These are phyloP conservation scores for Galium porrigens DNA, from an alignment of 305 asterid species.

Conservation along the genomic window DNA sequence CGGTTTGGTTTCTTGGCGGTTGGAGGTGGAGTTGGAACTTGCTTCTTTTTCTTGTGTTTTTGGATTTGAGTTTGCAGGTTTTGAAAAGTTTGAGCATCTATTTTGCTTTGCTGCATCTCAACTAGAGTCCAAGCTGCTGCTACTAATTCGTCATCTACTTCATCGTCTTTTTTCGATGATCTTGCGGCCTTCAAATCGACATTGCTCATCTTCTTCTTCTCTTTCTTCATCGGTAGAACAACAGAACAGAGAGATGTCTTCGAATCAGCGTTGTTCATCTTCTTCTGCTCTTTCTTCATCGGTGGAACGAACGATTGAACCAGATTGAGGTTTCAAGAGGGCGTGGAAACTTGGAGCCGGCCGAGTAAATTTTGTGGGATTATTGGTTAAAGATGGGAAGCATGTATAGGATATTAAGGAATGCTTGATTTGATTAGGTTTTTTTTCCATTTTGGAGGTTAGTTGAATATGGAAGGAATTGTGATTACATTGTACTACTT, in stretches of 20 bases:
- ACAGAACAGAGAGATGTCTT: not conserved
- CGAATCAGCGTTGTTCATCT: too few relatives aligned
- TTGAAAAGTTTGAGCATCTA: not conserved
- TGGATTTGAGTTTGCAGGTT: not conserved
- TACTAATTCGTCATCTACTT: not conserved
- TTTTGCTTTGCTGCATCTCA: not conserved
- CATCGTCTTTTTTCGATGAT: not conserved
- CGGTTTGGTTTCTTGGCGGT: not conserved
- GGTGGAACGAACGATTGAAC: too few relatives aligned
- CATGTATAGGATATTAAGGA: not conserved
- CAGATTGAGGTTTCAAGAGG: too few relatives aligned
- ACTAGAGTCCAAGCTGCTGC: constrained; percentile 1
- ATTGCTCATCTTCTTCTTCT: not conserved
- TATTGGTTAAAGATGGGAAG: not conserved
- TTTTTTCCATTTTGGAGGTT: not conserved
- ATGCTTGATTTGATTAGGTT: not conserved
- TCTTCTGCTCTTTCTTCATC: too few relatives aligned
- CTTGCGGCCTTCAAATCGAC: not conserved
- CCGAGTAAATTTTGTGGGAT: not conserved
- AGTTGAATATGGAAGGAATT: not conserved
- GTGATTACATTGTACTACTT: not conserved
- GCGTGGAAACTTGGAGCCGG: not conserved
- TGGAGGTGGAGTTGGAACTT: not conserved
- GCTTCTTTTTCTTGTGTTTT: not conserved
- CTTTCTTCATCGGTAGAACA: not conserved